Evolutionary conservation across 148 eudicot genomes (phyloP).

Genomic region (Suaeda aralocaspica): DNA sequence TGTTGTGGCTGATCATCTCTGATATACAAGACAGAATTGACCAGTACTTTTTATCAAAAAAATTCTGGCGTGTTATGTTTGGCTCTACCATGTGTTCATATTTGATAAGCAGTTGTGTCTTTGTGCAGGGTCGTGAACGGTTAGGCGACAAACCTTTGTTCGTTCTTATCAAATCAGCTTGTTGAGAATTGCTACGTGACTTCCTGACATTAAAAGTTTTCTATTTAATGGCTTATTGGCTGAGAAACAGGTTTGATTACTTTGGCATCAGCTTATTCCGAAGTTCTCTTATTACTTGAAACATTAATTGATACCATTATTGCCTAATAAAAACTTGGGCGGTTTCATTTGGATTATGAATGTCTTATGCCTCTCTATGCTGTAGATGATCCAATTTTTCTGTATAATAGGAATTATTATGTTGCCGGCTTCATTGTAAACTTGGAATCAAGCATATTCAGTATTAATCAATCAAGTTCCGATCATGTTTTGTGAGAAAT

Average conservation of each 20-base stretch:
- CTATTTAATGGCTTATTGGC: background rate
- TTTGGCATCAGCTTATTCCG: background rate
- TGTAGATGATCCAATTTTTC: background rate
- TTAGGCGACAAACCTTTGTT: constrained; percentile 70
- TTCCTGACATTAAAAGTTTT: background rate
- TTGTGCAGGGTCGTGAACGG: constrained; percentile 69
- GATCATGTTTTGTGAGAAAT: background rate
- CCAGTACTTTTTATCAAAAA: too few species aligned
- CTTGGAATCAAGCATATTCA: background rate
- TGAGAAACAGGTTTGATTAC: background rate
- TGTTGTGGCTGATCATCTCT: too few species aligned
- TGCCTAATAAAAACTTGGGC: background rate
- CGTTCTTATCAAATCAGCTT: constrained; percentile 51
- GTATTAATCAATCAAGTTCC: background rate
- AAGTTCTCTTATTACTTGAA: background rate
- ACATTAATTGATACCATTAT: background rate
- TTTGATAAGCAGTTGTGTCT: constrained; percentile 4
- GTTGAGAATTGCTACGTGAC: background rate
- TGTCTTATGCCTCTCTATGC: constrained; percentile 2
- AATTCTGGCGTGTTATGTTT: background rate
- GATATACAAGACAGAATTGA: too few species aligned
- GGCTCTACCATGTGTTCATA: background rate
- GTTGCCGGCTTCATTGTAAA: background rate
- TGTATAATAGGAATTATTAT: background rate
- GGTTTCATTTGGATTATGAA: background rate